Base-by-base conservation (phyloP, 495 filamentous ascomycete species). In the Aspergillus bridgeri region DNA sequence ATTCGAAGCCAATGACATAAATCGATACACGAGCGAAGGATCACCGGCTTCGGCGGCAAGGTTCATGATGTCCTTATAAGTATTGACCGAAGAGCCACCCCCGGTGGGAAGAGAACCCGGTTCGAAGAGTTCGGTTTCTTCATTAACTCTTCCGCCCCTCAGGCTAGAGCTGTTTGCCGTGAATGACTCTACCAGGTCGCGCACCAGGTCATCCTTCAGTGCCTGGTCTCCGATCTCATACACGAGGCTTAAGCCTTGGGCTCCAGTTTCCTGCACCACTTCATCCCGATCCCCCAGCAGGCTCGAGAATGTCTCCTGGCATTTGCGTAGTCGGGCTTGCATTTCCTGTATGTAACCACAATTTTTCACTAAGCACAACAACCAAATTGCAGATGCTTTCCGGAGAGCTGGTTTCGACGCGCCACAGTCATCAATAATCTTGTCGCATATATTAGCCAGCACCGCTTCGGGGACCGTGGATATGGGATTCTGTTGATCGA, bases 21-120 rank as follows among this genome's bases (percentile, higher is more conserved):
- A 96, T 55, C 91, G 88, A 72, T 98, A 98, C 7, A 97, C 90
- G 3, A 98, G 79, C 57, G 90, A 94, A 24, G 91, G 90, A 66
- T 98, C 92, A 20, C 94, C 94, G 17, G 96, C 89, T 75, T 98
- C 94, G 52, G 91, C 84, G 18, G 94, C 93, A 29, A 98, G 79
- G 60, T 81, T 92, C 79, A 98, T 89, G 51, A 98, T 96, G 63
- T 97, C 89, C 66, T 91, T 95, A 74, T 98, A 98, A 0, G 93
- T 96, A 15, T 88, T 95, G 63, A 98, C 80, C 0, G 89, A 92
- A 58, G 87, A 87, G 15, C 91, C 91, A 52, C 96, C 91, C 6
- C 91, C 91, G 2, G 92, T 98, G 1, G 92, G 92, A 6, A 98
- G 76, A 5, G 90, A 88, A 13, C 94, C 94, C n/a, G 89, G 86